Conservation (phyloP, 164 flowering plant species). For the Stephania japonica region DNA sequence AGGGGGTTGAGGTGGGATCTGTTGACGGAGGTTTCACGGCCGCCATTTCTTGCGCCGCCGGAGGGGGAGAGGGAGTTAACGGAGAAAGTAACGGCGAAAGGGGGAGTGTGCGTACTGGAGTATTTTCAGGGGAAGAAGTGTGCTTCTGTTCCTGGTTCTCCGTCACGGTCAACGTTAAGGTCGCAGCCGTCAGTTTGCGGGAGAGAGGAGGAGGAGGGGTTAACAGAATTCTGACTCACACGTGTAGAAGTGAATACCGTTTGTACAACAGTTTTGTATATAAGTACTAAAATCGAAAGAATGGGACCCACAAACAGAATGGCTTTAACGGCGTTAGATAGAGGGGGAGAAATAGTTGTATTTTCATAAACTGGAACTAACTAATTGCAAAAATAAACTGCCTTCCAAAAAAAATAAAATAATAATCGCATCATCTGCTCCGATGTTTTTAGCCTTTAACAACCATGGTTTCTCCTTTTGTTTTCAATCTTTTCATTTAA, state of each 20-base stretch:
- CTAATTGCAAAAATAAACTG: neutral
- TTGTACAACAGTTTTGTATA: neutral
- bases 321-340: constrained; percentile 2
- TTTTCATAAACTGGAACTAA: neutral
- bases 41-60: constrained; percentile 61
- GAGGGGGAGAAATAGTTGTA: neutral
- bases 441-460: no score
- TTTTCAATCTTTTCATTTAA: no score
- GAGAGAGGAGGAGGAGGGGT: constrained; percentile 20
- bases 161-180: constrained; percentile 21
- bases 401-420: no score
- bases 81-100: constrained; percentile 15
- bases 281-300: neutral
- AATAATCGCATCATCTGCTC: no score
- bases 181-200: constrained; percentile 22
- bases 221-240: constrained; percentile 47
- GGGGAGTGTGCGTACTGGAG: constrained; percentile 31
- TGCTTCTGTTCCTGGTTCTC: constrained; percentile 24
- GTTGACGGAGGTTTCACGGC: constrained; percentile 65
- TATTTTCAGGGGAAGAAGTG: constrained; percentile 32
- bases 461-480: no score
- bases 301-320: neutral
- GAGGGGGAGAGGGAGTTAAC: constrained; percentile 27
- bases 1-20: constrained; percentile 68
- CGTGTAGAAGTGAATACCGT: neutral